Conservation (phyloP, 805 yeast genomes). For the Saccharomycopsis malanga region DNA sequence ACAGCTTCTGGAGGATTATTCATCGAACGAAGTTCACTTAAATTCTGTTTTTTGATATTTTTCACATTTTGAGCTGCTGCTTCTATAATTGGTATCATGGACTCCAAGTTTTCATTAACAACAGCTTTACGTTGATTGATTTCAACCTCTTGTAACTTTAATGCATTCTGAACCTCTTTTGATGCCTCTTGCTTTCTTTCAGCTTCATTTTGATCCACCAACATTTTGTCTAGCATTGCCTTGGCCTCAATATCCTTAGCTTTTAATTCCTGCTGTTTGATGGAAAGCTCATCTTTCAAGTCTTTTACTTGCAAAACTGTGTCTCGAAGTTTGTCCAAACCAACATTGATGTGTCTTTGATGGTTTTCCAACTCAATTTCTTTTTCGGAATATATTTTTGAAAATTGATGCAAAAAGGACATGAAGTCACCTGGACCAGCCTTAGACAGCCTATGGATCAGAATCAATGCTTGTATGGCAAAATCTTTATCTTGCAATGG, state of each 20-base stretch:
- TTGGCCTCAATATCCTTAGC: conserved; percentile 64
- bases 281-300: conserved; percentile 46
- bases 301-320: conserved; percentile 67
- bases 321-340: conserved; percentile 68
- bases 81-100: conserved; percentile 56
- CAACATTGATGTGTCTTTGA: conserved; percentile 66
- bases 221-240: conserved; percentile 64
- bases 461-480: conserved; percentile 40
- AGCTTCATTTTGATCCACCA: conserved; percentile 83
- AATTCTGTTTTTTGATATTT: conserved; percentile 84
- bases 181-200: conserved; percentile 87
- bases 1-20: conserved; percentile 85
- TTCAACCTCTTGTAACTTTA: conserved; percentile 58
- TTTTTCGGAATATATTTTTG: conserved; percentile 34
- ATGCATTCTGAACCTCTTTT: conserved; percentile 60
- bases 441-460: conserved; percentile 35
- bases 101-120: conserved; percentile 59
- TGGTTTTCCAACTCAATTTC: conserved; percentile 48
- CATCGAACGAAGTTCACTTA: conserved; percentile 86
- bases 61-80: conserved; percentile 81
- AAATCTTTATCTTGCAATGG: conserved; percentile 52
- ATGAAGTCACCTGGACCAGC: conserved; percentile 52
- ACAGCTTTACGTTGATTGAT: conserved; percentile 44
- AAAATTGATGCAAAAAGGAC: conserved; percentile 41
- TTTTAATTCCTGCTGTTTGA: conserved; percentile 43